Evolutionary conservation across 1,139 yeast species (phyloP).

Genomic region (Candida anutae): DNA sequence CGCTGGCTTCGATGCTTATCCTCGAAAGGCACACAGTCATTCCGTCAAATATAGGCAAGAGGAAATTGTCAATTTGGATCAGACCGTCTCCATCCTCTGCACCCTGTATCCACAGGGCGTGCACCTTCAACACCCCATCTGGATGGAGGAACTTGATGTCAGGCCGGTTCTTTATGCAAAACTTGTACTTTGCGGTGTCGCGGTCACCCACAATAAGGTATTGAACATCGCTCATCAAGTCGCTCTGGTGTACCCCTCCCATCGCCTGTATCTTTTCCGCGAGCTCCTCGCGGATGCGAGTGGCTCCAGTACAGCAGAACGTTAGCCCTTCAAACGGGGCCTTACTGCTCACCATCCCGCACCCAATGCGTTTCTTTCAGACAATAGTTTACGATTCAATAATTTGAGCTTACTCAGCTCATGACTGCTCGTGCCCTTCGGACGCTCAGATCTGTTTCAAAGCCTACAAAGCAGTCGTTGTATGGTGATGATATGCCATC

Average conservation of each 20-base stretch:
- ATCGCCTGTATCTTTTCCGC: conserved; percentile 39
- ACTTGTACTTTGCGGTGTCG: conserved; percentile 61
- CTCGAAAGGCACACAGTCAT: conserved; percentile 48
- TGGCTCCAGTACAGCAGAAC: conserved; percentile 40
- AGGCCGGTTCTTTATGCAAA: conserved; percentile 48
- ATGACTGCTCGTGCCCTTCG: no score
- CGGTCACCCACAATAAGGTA: conserved; percentile 62
- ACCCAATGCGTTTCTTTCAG: no score
- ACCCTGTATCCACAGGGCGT: conserved; percentile 49
- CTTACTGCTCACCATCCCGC: conserved; percentile 3
- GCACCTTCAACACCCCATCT: conserved; percentile 35
- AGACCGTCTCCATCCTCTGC: conserved; percentile 20
- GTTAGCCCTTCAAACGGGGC: conserved; percentile 27
- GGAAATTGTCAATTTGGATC: conserved; percentile 14
- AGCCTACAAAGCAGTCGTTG: no score
- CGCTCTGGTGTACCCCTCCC: conserved; percentile 58
- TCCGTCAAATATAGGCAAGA: conserved; percentile 40
- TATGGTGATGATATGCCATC: no score
- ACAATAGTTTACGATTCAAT: no score
- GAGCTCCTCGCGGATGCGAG: conserved; percentile 21
- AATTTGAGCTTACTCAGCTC: no score
- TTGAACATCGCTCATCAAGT: conserved; percentile 61
- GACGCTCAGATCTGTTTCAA: no score
- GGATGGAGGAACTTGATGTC: conserved; percentile 53
- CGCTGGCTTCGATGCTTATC: conserved; percentile 20